Evolutionary conservation across 2,329 filamentous ascomycete genomes (phyloP), one percentile per base, ranked within the genome.

Genomic region (Colletotrichum musae): DNA sequence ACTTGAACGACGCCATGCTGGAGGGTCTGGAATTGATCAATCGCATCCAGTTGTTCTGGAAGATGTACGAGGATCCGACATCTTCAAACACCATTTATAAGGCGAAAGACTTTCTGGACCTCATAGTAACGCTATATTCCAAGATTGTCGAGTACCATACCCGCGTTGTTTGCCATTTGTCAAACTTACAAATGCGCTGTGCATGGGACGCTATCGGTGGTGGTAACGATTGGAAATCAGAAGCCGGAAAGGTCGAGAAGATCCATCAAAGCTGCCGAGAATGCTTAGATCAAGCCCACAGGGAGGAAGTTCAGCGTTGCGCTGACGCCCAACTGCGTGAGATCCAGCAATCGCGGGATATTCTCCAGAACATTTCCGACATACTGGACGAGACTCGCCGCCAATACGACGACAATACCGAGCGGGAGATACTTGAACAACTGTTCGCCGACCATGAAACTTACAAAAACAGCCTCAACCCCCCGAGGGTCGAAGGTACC

Each of bases 401-500:
- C 15, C 12, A 58, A 32, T 10, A 6, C 26, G 24, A 50, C 26
- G 71, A 4, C 72, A 5, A 43, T 1, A 43, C 13, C 41, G 41
- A 43, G 13, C 13, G 41, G 4, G 13, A 15, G 13, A 5, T 43
- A 43, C 41, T 43, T 6, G 13, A 43, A n/a, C 41, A 15, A 15
- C 41, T n/a, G 15, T 15, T n/a, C 41, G 41, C 41, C 16, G 41
- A n/a, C 41, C 41, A 43, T 58, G 16, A 75, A 66, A 64, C 58
- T 6, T 65, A 75, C 53, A 80, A 76, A 64, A 72, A 77, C 58
- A 36, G 32, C 32, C 12, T 26, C 18, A 79, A 77, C 45, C 76
- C 73, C 7, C 6, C 15, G 32, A 73, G 72, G 28, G 74, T 80
- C 1, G 2, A 54, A 4, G 77, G 74, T 12, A 81, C 78, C 2